Conservation (phyloP, 345 rosid genomes). For the Aethionema arabicum region DNA sequence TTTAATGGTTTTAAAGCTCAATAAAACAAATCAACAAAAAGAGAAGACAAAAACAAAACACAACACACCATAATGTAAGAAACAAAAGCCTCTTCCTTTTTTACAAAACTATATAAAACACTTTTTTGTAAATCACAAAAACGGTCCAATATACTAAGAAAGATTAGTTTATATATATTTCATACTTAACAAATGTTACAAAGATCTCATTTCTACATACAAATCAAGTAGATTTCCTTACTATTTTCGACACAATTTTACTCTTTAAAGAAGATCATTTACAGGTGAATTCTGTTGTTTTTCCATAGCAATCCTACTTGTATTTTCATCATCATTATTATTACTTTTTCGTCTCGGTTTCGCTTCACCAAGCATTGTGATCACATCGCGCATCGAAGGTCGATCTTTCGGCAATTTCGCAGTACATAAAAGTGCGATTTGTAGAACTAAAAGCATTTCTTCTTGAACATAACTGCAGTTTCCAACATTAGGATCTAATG, state of each 20-base stretch:
- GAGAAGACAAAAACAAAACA: constrained; percentile 25
- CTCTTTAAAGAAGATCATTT: constrained; percentile 60
- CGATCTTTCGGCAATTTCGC: constrained; percentile 87
- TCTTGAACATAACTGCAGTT: constrained; percentile 84
- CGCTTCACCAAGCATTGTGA: constrained; percentile 91
- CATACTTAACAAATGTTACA: not conserved
- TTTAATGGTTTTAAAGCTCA: constrained; percentile 28
- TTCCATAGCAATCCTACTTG: constrained; percentile 31
- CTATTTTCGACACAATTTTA: not conserved
- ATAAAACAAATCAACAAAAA: constrained; percentile 32
- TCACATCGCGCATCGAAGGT: constrained; percentile 87
- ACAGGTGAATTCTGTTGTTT: constrained; percentile 67
- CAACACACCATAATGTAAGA: constrained; percentile 18
- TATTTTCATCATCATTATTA: constrained; percentile 43
- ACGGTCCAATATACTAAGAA: not conserved
- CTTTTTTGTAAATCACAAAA: not conserved
- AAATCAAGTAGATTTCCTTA: constrained; percentile 25
- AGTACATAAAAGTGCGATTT: constrained; percentile 80
- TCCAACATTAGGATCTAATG: constrained; percentile 69
- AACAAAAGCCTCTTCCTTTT: constrained; percentile 12
- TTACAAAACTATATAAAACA: too few species aligned
- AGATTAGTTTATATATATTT: not conserved
- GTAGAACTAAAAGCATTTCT: constrained; percentile 87
- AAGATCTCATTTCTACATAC: constrained; percentile 41
- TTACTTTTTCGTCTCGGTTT: constrained; percentile 86